These are phyloP conservation scores for Breviolum minutum DNA, from an alignment of 73 alveolate species.

Conservation along the genomic window DNA sequence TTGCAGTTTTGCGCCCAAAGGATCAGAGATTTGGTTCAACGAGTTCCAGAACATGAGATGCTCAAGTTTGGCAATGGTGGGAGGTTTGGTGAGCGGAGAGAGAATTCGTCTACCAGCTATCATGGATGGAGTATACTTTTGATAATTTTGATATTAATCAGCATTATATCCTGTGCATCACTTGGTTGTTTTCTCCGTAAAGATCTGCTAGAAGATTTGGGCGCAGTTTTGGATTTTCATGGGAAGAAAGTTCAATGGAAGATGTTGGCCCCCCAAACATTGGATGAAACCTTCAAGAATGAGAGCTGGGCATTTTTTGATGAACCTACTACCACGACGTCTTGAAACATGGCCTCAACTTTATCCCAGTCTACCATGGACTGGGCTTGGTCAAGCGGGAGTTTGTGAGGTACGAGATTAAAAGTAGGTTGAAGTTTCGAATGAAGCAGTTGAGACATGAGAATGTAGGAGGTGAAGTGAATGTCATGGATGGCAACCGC, in stretches of 20 bases:
- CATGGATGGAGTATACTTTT: background rate
- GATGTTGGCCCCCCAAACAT: background rate
- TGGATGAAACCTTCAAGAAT: background rate
- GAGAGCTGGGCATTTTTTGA: background rate
- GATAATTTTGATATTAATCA: background rate
- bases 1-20: background rate
- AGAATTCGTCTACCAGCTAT: background rate
- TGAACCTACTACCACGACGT: background rate
- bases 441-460: no score
- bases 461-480: background rate
- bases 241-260: conserved; percentile 1
- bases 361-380: background rate
- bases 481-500: background rate
- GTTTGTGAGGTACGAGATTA: background rate
- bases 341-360: background rate
- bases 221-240: background rate
- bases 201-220: conserved; percentile 7
- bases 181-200: background rate
- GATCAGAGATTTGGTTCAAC: background rate
- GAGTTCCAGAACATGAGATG: background rate
- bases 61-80: conserved; percentile 30
- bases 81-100: background rate
- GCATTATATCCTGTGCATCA: background rate
- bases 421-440: background rate
- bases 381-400: background rate